Evolutionary conservation across 306 rosid genomes (phyloP), one percentile per base, ranked within the genome.

Genomic region (Amphicarpaea edgeworthii): DNA sequence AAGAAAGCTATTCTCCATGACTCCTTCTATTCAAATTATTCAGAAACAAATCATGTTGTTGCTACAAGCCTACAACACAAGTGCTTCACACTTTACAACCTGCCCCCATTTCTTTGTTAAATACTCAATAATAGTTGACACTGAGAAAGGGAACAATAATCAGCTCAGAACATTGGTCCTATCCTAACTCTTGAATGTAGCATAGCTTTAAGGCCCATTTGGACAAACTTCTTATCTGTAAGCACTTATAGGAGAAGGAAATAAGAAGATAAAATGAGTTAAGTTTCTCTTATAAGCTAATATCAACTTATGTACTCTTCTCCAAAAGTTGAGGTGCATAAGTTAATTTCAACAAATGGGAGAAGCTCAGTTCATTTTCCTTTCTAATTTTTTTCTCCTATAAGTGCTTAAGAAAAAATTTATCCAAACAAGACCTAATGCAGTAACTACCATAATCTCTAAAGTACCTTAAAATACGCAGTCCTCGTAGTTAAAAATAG

Each of bases 11-110:
- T 3, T 53, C 45, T 38, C 65, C 3, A 20, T 19, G 50, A 42
- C 28, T 38, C 45, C 28, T 34, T 20, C 12, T 51, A 7, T n/a
- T 76, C 11, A 1, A 40, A 12, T 54, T 62, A 53, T 28, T 12
- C 40, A 28, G 53, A 60, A 61, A 49, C n/a, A n/a, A 45, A 30
- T 6, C 28, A 69, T 8, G 1, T 8, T 58, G 43, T 11, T 63
- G 58, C 54, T 26, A 34, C 21, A 62, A 28, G n/a, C n/a, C 32
- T 28, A 28, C 32, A 28, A 28, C 43, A 68, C 28, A 5, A 21
- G 34, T 58, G 65, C 24, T 75, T 60, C 67, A 68, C 24, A 21
- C 57, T 67, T 40, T 38, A 66, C 14, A 40, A 38, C 30, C 41
- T 67, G 11, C 0, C 61, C 61, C 21, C n/a, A 60, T 28, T 59